Evolutionary conservation across 495 filamentous ascomycete genomes (phyloP).

Genomic region (Penicillium riverlandense): DNA sequence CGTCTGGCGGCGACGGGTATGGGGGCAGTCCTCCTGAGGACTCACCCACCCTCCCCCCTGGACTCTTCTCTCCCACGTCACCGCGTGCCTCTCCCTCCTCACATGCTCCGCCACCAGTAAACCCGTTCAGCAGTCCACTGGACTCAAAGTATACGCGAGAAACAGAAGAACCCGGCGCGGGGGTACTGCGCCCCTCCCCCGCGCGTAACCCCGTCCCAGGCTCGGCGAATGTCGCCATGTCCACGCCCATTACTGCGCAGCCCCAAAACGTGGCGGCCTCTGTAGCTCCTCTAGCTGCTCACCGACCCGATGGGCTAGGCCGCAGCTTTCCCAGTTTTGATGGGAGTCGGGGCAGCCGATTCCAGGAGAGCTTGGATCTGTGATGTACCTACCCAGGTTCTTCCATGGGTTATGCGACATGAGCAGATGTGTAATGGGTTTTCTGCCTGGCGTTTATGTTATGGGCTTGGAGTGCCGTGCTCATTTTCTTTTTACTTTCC

Average conservation of each 20-base stretch:
- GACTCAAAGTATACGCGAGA: conserved; percentile 32
- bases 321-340: conserved; percentile 48
- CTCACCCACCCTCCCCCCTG: conserved; percentile 11
- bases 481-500: too few species aligned
- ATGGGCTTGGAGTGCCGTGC: background rate
- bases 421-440: conserved; percentile 13
- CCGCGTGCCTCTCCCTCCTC: conserved; percentile 12
- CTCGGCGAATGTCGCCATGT: conserved; percentile 23
- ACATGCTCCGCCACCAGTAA: conserved; percentile 26
- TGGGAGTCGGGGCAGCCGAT: conserved; percentile 49
- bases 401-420: conserved; percentile 19
- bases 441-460: background rate
- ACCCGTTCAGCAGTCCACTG: conserved; percentile 28
- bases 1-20: conserved; percentile 64
- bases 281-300: conserved; percentile 14
- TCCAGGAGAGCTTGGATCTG: conserved; percentile 40
- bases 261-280: conserved; percentile 15
- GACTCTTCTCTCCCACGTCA: conserved; percentile 7
- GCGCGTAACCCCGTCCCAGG: conserved; percentile 43
- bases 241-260: conserved; percentile 16
- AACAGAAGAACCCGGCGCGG: conserved; percentile 20
- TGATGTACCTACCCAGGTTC: conserved; percentile 4
- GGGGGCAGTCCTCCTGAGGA: conserved; percentile 38
- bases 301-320: conserved; percentile 39
- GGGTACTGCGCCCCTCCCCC: conserved; percentile 39